Evolutionary conservation across 148 eudicot genomes (phyloP), one percentile per base, ranked within the genome.

Genomic region (Dysphania ambrosioides): DNA sequence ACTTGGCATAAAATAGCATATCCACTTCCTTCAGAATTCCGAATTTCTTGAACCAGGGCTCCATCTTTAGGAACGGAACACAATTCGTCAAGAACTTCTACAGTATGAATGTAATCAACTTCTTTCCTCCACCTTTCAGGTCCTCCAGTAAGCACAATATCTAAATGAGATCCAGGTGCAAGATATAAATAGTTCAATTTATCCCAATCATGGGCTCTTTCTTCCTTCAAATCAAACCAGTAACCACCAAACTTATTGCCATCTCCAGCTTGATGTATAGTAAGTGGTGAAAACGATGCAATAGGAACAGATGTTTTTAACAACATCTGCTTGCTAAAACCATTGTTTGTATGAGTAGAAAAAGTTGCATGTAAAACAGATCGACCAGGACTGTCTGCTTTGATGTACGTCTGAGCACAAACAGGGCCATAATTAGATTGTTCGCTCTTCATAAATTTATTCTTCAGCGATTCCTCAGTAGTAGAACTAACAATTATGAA

Each of bases 171-270:
- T 75, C 87, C 89, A 78, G 97, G 92, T 56, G 72, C 90, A 77
- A 93, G 89, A 87, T 86, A 79, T 27, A 91, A 66, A 56, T 66
- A 77, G 55, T 86, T 84, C 82, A 93, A 77, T 72, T 70, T 87
- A 60, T 82, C 82, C 34, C 82, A 74, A 65, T 83, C 73, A 65
- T 41, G 59, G 4, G 73, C 63, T 82, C 78, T 85, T 74, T 68
- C 77, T 72, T 85, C 80, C 70, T 78, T 83, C 80, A 82, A 79
- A 85, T 88, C 83, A 75, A 89, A 85, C 91, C 91, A 89, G 79
- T 89, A 91, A 58, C 98, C 98, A 82, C 98, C 98, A 89, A 77
- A 89, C 67, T 85, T 90, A 81, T 91, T 93, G 62, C 97, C 98
- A 77, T 93, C 94, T 81, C 94, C 84, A 55, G 77, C 91, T 83